A percentile compares a stretch with the other conserved stretches of the same genome.
Conservation (phyloP, 176 grass and related monocot species). For the Melocanna baccifera region DNA sequence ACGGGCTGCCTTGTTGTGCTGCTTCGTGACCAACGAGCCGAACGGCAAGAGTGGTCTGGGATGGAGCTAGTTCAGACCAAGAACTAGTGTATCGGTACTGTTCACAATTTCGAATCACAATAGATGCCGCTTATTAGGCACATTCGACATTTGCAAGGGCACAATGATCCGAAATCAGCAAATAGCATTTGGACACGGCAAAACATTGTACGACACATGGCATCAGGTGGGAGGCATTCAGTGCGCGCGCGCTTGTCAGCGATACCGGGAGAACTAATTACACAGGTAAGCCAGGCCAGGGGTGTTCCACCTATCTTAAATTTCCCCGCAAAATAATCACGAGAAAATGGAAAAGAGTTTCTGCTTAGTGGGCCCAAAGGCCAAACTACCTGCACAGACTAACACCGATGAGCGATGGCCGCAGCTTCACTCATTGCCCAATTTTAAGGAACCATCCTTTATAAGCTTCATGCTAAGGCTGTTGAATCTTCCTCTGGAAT, state of each 20-base stretch:
- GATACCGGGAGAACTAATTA: slow-evolving; percentile 67
- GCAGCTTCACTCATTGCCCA: slow-evolving; percentile 58
- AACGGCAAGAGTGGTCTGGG: too few relatives aligned
- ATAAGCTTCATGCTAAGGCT: slow-evolving; percentile 96
- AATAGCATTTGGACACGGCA: slow-evolving; percentile 36
- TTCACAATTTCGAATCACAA: too few relatives aligned
- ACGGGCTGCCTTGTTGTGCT: too few relatives aligned
- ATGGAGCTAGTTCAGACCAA: too few relatives aligned
- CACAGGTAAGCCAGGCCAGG: slow-evolving; percentile 58
- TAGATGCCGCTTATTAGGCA: not conserved
- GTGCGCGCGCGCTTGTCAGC: slow-evolving; percentile 13
- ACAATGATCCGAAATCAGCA: slow-evolving; percentile 28
- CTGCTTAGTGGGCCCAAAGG: slow-evolving; percentile 42
- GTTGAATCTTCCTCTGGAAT: slow-evolving; percentile 99
- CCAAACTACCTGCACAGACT: slow-evolving; percentile 45
- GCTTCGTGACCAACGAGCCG: too few relatives aligned
- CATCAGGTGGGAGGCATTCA: slow-evolving; percentile 27
- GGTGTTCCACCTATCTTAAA: slow-evolving; percentile 54
- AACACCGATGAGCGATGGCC: slow-evolving; percentile 3
- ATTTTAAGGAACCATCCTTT: slow-evolving; percentile 92
- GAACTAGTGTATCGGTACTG: too few relatives aligned
- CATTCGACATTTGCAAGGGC: not conserved
- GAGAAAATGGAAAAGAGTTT: slow-evolving; percentile 18
- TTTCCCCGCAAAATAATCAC: slow-evolving; percentile 56
- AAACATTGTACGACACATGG: slow-evolving; percentile 47